Evolutionary conservation across 2,329 filamentous ascomycete species (phyloP), one percentile per base, ranked within the genome.

Genomic region (Neophaeococcomyces aloes): DNA sequence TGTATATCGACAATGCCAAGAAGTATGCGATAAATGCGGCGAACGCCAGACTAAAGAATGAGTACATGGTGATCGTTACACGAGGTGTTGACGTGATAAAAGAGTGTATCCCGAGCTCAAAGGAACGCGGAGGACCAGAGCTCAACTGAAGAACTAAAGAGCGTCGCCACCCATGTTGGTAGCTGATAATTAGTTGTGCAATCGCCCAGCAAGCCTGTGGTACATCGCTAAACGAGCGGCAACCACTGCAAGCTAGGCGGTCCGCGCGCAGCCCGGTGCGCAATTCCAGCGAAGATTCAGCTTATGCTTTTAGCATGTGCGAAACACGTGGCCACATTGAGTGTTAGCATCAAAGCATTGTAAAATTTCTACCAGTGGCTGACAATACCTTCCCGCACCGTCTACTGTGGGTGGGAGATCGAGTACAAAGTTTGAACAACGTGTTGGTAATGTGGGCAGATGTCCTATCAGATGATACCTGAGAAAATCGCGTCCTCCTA

Each of bases 11-110:
- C 15, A 14, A 11, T 14, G 19, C 27, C 7, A 18, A 31, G 15
- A 18, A 30, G 25, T 29, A 27, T 7, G 36, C n/a, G 13, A 11
- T 15, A 39, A 29, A 4, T 14, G 36, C 21, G 15, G 25, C 38
- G 40, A 46, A 40, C 46, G 45, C 39, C 53, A 44, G 49, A 55
- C 17, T 55, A 50, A 14, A 49, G 31, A 29, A 45, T 44, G 5
- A 49, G 50, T 15, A 52, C 36, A 23, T 27, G 4, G 15, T 27
- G 4, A 13, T 11, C 17, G 21, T 7, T 7, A 29, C 21, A 27
- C 15, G 21, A 27, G 15, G 27, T 38, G 21, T 38, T 23, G 35
- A 18, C 7, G 35, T 21, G n/a, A n/a, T n/a, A n/a, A n/a, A n/a
- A n/a, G n/a, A 15, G 14, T 7, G 7, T 7, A 29, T 7, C 7